Conservation (phyloP, 352 stramenopile genomes). For the Pythium aristosporum region DNA sequence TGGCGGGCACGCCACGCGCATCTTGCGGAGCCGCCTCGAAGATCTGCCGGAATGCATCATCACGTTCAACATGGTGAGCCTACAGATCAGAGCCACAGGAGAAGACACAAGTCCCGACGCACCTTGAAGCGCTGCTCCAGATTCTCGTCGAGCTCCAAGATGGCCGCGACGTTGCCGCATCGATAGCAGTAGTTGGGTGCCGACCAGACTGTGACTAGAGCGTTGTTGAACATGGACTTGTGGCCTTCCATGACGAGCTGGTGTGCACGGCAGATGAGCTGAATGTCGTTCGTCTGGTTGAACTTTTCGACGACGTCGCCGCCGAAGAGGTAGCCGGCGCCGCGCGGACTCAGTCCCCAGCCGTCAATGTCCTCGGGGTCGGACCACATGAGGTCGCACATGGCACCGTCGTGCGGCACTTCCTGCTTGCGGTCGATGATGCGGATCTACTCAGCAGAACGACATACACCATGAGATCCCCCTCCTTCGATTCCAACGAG, state of each 20-base stretch:
- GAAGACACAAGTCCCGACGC: background rate
- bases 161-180: constrained; percentile 98
- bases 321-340: constrained; percentile 92
- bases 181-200: constrained; percentile 99
- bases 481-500: background rate
- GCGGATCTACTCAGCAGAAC: constrained; percentile 64
- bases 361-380: constrained; percentile 94
- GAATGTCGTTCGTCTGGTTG: constrained; percentile 93
- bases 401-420: constrained; percentile 95
- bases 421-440: constrained; percentile 95
- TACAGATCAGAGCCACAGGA: background rate
- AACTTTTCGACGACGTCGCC: constrained; percentile 92
- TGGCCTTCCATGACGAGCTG: constrained; percentile 94
- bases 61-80: background rate
- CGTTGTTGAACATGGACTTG: constrained; percentile 97
- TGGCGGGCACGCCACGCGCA: constrained; percentile 94
- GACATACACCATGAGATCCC: background rate
- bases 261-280: constrained; percentile 92
- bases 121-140: constrained; percentile 89
- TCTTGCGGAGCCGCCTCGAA: constrained; percentile 98
- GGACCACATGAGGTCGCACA: constrained; percentile 98
- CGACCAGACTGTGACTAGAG: constrained; percentile 98
- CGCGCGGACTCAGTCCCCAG: constrained; percentile 95
- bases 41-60: constrained; percentile 60
- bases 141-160: constrained; percentile 98